phyloP scores from a whole-genome alignment of 805 yeast genomes.

The Kazachstania taianensis region DNA sequence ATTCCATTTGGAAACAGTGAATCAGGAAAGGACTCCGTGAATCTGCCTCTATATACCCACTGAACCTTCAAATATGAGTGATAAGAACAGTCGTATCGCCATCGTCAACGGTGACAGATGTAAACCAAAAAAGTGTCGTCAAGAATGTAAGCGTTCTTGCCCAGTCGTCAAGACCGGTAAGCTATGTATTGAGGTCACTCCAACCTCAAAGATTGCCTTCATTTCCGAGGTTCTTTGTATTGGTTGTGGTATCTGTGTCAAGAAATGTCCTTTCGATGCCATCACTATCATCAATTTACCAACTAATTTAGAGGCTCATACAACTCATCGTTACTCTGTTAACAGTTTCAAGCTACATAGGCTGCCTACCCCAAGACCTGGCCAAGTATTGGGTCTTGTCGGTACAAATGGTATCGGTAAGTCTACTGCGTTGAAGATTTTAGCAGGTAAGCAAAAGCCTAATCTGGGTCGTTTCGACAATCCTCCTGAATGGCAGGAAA shows the following conservation, averaged over 20 bases:
- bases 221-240: constrained; percentile 90
- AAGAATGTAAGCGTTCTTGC: constrained; percentile 93
- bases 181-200: constrained; percentile 91
- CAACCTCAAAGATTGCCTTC: constrained; percentile 85
- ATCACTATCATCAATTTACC: constrained; percentile 93
- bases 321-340: constrained; percentile 95
- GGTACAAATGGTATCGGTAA: constrained; percentile 99
- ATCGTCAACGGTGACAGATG: constrained; percentile 90
- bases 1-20: no score
- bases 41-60: no score
- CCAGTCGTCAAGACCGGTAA: constrained; percentile 98
- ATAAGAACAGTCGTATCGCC: constrained; percentile 74
- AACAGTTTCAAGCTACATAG: constrained; percentile 95
- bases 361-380: constrained; percentile 97
- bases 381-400: constrained; percentile 94
- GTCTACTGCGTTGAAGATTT: constrained; percentile 90
- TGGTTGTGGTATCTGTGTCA: constrained; percentile 99
- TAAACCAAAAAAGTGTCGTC: constrained; percentile 97
- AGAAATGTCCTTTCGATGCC: constrained; percentile 97
- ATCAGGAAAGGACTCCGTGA: no score
- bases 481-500: constrained; percentile 97
- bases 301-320: constrained; percentile 83
- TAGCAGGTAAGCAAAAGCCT: constrained; percentile 96
- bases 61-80: no score
- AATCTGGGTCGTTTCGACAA: constrained; percentile 88